phyloP scores from a whole-genome alignment of 345 rosid species.

The Aethionema arabicum region DNA sequence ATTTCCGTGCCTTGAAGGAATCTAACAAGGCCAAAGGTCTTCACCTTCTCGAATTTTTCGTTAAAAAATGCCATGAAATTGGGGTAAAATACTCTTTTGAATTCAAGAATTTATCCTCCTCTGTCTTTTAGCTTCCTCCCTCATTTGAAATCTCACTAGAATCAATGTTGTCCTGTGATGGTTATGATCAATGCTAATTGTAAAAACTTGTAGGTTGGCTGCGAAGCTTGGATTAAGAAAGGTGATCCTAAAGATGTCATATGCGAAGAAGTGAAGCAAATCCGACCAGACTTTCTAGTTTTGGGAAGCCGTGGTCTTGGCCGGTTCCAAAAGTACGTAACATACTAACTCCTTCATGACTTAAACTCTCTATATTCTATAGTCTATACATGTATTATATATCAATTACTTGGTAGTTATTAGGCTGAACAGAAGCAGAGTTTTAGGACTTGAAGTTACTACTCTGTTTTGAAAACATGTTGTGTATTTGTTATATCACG shows the following conservation, averaged over 20 bases:
- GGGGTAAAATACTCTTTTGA: slow-evolving; percentile 52
- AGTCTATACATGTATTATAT: no score
- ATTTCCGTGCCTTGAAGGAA: slow-evolving; percentile 50
- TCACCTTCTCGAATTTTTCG: slow-evolving; percentile 80
- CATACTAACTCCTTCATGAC: neutral
- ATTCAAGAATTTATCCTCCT: neutral
- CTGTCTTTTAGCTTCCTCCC: neutral
- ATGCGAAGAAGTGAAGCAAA: slow-evolving; percentile 78
- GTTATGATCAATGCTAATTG: neutral
- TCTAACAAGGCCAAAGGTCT: slow-evolving; percentile 63
- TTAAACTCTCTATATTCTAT: no score
- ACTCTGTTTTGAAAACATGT: neutral
- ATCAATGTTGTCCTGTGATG: neutral
- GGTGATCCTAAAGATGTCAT: slow-evolving; percentile 93
- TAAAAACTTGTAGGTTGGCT: slow-evolving; percentile 52
- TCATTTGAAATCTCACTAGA: neutral
- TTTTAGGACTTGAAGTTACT: slow-evolving; percentile 2
- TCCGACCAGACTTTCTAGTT: slow-evolving; percentile 84
- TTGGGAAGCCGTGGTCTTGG: slow-evolving; percentile 92
- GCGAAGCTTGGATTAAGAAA: slow-evolving; percentile 83
- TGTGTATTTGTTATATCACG: slow-evolving; percentile 7
- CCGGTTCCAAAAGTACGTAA: slow-evolving; percentile 73
- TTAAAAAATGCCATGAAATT: slow-evolving; percentile 63
- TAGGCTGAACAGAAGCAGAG: slow-evolving; percentile 1
- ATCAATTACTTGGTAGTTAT: neutral